Conservation (phyloP, 176 grass and related monocot species). For the Zoysia japonica region DNA sequence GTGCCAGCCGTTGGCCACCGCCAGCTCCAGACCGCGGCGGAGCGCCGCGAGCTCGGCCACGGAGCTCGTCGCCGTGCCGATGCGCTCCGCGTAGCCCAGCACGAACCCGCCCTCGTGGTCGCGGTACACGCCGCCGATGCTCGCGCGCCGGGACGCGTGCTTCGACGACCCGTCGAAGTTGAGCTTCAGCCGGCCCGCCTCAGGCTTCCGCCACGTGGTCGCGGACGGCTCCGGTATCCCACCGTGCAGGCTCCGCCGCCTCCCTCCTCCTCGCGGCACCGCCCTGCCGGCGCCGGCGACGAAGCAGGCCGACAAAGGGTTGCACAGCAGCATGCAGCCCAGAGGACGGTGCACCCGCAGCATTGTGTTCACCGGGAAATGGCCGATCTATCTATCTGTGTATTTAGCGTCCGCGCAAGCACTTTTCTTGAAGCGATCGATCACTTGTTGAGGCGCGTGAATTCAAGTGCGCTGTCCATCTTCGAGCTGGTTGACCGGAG, state of each 20-base stretch:
- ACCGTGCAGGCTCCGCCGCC: background rate
- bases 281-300: background rate
- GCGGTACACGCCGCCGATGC: slow-evolving; percentile 77
- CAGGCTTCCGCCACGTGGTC: slow-evolving; percentile 60
- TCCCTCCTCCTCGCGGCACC: background rate
- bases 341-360: slow-evolving; percentile 27
- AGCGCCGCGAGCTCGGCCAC: slow-evolving; percentile 61
- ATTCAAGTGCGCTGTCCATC: background rate
- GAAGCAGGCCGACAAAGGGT: background rate
- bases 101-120: slow-evolving; percentile 75
- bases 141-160: slow-evolving; percentile 47
- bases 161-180: slow-evolving; percentile 89
- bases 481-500: background rate
- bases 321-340: slow-evolving; percentile 6
- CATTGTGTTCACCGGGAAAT: background rate
- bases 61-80: slow-evolving; percentile 60
- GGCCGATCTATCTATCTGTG: background rate
- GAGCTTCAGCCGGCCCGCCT: slow-evolving; percentile 61
- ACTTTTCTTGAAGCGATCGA: slow-evolving; percentile 8
- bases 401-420: background rate
- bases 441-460: background rate
- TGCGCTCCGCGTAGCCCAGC: slow-evolving; percentile 70
- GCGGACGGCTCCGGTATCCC: background rate
- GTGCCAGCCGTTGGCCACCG: slow-evolving; percentile 52
- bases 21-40: slow-evolving; percentile 62